Conservation (phyloP, 768 basidiomycete genomes). For the Suillus plorans region DNA sequence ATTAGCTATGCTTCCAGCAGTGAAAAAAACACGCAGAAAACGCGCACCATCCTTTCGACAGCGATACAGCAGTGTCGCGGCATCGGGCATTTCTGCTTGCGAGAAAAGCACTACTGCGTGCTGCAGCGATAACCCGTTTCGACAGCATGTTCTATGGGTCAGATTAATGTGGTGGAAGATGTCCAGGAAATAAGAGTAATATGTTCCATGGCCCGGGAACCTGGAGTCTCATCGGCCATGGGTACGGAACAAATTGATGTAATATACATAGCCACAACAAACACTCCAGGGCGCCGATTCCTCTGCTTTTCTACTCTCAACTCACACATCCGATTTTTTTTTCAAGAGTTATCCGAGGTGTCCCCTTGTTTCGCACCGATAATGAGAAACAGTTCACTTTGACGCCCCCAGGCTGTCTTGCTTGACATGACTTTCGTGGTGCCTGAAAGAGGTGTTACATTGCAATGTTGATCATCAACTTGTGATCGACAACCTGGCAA, state of each 20-base stretch:
- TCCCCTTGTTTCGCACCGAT: not conserved
- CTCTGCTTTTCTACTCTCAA: not conserved
- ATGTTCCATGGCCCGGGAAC: not conserved
- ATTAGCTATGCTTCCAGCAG: conserved; percentile 10
- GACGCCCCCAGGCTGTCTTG: not conserved
- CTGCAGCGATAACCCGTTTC: conserved; percentile 63
- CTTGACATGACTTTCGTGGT: not conserved
- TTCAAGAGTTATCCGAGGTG: not conserved
- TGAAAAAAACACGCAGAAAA: conserved; percentile 15
- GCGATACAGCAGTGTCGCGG: conserved; percentile 25
- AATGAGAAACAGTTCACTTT: not conserved
- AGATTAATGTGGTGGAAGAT: not conserved
- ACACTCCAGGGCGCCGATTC: not conserved
- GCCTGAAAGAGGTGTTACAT: not conserved
- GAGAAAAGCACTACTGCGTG: conserved; percentile 56
- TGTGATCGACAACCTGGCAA: not conserved
- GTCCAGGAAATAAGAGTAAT: not conserved
- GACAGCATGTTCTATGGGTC: conserved; percentile 53
- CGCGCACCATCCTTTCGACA: conserved; percentile 52
- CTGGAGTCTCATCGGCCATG: not conserved
- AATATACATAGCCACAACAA: not conserved
- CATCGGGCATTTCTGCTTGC: conserved; percentile 34
- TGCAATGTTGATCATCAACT: too few relatives aligned
- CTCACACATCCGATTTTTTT: not conserved
- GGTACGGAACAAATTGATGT: conserved; percentile 4